phyloP scores from a whole-genome alignment of 164 flowering plant species.

The Umbellularia californica region DNA sequence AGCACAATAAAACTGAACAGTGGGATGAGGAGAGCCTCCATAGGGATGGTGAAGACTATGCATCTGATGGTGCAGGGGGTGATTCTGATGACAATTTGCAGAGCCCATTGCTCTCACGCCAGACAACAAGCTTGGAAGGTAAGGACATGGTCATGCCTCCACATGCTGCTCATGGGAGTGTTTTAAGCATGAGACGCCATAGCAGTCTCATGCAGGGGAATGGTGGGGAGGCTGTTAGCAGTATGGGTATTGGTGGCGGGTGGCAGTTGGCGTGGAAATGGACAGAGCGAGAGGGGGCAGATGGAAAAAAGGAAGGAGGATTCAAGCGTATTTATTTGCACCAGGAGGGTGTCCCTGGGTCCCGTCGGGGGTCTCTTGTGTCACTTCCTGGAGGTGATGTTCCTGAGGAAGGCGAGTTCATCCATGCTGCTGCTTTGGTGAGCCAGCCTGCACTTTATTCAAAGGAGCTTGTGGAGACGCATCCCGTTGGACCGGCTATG shows the following conservation, averaged over 20 bases:
- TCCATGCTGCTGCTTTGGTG: conserved; percentile 57
- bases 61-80: conserved; percentile 32
- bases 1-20: conserved; percentile 30
- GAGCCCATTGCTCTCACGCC: conserved; percentile 52
- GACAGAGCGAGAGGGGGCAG: conserved; percentile 44
- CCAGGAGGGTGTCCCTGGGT: conserved; percentile 38
- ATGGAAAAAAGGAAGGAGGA: conserved; percentile 42
- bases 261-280: conserved; percentile 60
- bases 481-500: conserved; percentile 52
- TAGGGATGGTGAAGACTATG: conserved; percentile 38
- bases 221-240: conserved; percentile 32
- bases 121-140: conserved; percentile 36
- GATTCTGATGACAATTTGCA: conserved; percentile 46
- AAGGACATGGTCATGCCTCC: conserved; percentile 33
- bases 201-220: conserved; percentile 37
- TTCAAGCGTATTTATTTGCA: conserved; percentile 55
- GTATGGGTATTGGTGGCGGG: conserved; percentile 59
- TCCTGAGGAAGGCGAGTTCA: conserved; percentile 28
- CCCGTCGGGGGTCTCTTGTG: conserved; percentile 44
- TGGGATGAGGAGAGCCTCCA: conserved; percentile 57
- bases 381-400: conserved; percentile 42
- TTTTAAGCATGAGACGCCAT: conserved; percentile 34
- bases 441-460: conserved; percentile 51
- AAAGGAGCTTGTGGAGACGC: conserved; percentile 39
- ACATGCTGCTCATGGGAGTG: conserved; percentile 34